Evolutionary conservation across 148 eudicot species (phyloP).

Genomic region (Cornus kousa): DNA sequence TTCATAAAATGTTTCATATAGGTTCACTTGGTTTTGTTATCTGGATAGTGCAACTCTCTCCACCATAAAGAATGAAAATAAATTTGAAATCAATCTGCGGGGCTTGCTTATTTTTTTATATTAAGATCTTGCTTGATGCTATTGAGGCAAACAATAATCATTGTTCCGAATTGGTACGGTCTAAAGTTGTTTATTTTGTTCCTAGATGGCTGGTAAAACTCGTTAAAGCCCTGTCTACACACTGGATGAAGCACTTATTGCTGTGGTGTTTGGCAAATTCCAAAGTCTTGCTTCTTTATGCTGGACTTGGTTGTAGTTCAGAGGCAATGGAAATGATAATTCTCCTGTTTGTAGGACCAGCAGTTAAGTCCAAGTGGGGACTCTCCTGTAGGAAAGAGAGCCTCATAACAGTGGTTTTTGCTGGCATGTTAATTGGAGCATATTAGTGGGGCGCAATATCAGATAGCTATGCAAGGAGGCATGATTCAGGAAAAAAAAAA

Average conservation of each 20-base stretch:
- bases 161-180: too few relatives aligned
- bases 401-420: constrained; percentile 33
- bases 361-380: constrained; percentile 34
- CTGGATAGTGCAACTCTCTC: too few relatives aligned
- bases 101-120: too few relatives aligned
- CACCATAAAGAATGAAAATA: too few relatives aligned
- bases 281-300: constrained; percentile 34
- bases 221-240: constrained; percentile 18
- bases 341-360: constrained; percentile 41
- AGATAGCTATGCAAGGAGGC: too few relatives aligned
- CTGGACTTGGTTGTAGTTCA: constrained; percentile 45
- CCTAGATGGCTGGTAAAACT: constrained; percentile 22
- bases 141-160: too few relatives aligned
- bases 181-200: too few relatives aligned
- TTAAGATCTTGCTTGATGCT: too few relatives aligned
- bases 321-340: constrained; percentile 45
- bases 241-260: constrained; percentile 28
- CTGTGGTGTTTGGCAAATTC: constrained; percentile 35
- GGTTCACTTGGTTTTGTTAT: too few relatives aligned
- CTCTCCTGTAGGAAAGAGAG: constrained; percentile 38
- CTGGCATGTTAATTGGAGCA: constrained; percentile 47
- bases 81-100: too few relatives aligned
- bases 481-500: too few relatives aligned
- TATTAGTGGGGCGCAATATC: constrained; percentile 39
- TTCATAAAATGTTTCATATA: too few relatives aligned